Base-by-base conservation (phyloP, 208 protist species). In the Leptomonas seymouri region DNA sequence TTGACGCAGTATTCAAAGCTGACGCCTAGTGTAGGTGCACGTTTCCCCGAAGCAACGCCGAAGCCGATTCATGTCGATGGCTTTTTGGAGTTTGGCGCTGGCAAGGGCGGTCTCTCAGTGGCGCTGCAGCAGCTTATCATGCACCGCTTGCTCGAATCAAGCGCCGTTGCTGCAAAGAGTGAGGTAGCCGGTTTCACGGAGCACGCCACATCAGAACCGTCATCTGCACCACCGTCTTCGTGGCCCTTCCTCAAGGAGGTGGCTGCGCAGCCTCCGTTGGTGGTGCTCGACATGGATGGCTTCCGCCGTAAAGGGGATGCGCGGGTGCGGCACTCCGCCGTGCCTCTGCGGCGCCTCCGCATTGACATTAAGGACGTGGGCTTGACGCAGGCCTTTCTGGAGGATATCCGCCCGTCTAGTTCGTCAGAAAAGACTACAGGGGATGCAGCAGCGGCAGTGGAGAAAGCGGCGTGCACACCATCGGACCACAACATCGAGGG, bases 331-430 rank as follows among this genome's bases (percentile, higher is more conserved):
- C 79, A 82, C 70, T 81, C 65, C 14, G 41, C 41, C 11, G 21
- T 90, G 9, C 83, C 80, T 28, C 69, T 94, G 41, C 60, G 50
- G 45, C 89, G 89, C 15, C 71, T 89, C 60, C 83, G 89, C 57
- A 76, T 94, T 55, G 85, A 94, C 66, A 85, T 94, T 45, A 94
- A 94, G 49, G 89, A 94, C 59, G 65, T 94, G 3, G 65, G 84
- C 34, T 64, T 94, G 41, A 77, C 66, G 5, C 67, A 45, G 5
- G 87, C 85, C 7, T 71, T 93, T 42, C 34, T 67, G 30, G n/a
- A 36, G 20, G 59, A 44, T 3, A 67, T 74, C 36, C 51, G 15
- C n/a, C 50, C 58, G n/a, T 6, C 51, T n/a, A 21, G 28, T 41
- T 39, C 51, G 1, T 31, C 51, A 7, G n/a, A 57, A 21, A 57